Evolutionary conservation across 805 yeast genomes (phyloP), one percentile per base, ranked within the genome.

Genomic region (Ogataea paraovalis): DNA sequence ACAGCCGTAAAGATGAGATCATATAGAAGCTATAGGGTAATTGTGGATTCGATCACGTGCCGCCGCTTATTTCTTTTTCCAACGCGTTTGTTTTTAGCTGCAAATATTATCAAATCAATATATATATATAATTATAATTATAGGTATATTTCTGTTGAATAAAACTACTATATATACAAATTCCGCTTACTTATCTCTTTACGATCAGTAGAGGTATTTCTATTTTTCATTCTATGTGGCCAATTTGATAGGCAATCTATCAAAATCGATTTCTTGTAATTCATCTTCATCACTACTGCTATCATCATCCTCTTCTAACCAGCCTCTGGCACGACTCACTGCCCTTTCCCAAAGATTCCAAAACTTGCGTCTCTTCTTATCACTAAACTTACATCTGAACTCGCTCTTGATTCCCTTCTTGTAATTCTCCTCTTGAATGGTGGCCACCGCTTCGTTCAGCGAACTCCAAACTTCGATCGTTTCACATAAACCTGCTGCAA

Each of bases 281-380:
- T 45, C 52, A 6, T 47, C 48, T 4, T 41, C 41, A 21, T 50
- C 56, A 19, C 42, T 54, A 4, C 46, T 46, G n/a, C 40, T 38
- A 21, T 47, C 55, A 7, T 52, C 53, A 12, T 30, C 41, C 19
- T 38, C 37, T 5, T 60, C 61, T 50, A 86, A 71, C 98, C 98
- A 91, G 40, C 89, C 91, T 52, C 70, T 76, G 27, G 96, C 85
- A 59, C 95, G 77, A 58, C 79, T 82, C 19, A 91, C 80, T 2
- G 96, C 98, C 40, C 79, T 76, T 61, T 87, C 87, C 98, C 98
- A 91, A 54, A 83, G 70, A 43, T 70, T 71, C 87, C 92, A 86
- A 56, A 68, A 68, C 55, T 70, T 74, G 48, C 82, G 73, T 59
- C 96, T 76, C 44, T 77, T 81, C 9, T 70, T 71, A 55, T 79